Evolutionary conservation across 768 basidiomycete species (phyloP), one percentile per base, ranked within the genome.

Genomic region (Artomyces pyxidatus): DNA sequence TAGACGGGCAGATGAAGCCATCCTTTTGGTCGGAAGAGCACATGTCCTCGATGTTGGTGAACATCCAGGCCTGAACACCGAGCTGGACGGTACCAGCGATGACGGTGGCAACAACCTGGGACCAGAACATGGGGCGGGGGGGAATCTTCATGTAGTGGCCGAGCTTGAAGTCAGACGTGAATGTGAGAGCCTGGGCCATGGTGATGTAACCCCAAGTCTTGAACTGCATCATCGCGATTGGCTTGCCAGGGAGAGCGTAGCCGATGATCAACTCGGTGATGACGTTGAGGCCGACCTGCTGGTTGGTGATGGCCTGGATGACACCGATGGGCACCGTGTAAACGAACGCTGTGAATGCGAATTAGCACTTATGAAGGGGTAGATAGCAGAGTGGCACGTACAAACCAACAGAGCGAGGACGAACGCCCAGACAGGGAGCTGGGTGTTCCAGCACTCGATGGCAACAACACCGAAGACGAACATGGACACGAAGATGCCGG

Each of bases 211-310:
- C 85, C 73, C 74, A 87, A 0, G 83, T 85, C 76, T 87, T 89
- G 75, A 88, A 88, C 70, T 89, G 69, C 87, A 90, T 88, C 74
- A 80, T 86, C 0, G 88, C 87, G 48, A 89, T 62, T 5, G 88
- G 85, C 14, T 76, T 76, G 2, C 89, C 88, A 11, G 88, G 89
- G 37, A 87, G 73, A 22, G 75, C 78, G 58, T 88, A 89, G 47
- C 88, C 88, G 23, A 88, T 79, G 53, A 91, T 80, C 35, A 89
- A 68, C 64, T 91, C 88, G 3, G 88, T 81, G 59, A 91, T 79
- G 28, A 90, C 88, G 59, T 76, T 74, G n/a, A 83, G 70, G 37
- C 80, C 83, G 45, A 88, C 72, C 70, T 86, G 80, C 59, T 88
- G 85, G 58, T 87, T 89, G 7, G 87, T 88, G 52, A 88, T 86